Evolutionary conservation across 805 yeast genomes (phyloP).

Genomic region (Hanseniaspora nectarophila): DNA sequence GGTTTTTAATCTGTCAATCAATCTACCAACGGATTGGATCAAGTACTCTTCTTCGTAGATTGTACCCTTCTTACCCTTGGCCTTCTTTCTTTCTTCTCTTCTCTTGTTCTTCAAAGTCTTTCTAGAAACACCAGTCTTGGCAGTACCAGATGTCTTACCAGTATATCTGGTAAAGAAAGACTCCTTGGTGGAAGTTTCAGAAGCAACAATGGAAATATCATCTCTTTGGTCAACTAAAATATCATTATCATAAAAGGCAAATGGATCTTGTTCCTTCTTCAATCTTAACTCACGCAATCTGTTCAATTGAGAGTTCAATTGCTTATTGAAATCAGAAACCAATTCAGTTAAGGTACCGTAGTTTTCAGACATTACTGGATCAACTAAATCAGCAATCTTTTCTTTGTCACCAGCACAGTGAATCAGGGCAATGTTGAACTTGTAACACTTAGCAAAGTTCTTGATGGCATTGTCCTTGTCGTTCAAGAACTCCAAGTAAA

Average conservation of each 20-base stretch:
- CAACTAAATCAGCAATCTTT: constrained; percentile 48
- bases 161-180: constrained; percentile 93
- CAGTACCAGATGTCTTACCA: constrained; percentile 91
- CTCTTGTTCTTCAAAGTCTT: constrained; percentile 83
- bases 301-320: constrained; percentile 66
- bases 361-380: constrained; percentile 70
- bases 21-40: constrained; percentile 74
- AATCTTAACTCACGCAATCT: constrained; percentile 75
- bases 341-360: constrained; percentile 80
- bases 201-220: constrained; percentile 86
- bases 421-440: constrained; percentile 60
- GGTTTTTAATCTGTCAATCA: constrained; percentile 65
- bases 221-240: constrained; percentile 61
- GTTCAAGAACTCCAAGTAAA: constrained; percentile 50
- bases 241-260: constrained; percentile 64
- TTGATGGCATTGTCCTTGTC: constrained; percentile 52
- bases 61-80: constrained; percentile 95
- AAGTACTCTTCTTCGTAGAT: constrained; percentile 94
- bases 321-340: constrained; percentile 85
- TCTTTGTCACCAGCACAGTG: constrained; percentile 33
- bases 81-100: constrained; percentile 89
- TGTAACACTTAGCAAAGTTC: constrained; percentile 61
- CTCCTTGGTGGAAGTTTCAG: constrained; percentile 84
- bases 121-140: constrained; percentile 91
- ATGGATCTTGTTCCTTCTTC: constrained; percentile 76